Evolutionary conservation across 306 rosid species (phyloP), one percentile per base, ranked within the genome.

Genomic region (Sechiopsis laciniata): DNA sequence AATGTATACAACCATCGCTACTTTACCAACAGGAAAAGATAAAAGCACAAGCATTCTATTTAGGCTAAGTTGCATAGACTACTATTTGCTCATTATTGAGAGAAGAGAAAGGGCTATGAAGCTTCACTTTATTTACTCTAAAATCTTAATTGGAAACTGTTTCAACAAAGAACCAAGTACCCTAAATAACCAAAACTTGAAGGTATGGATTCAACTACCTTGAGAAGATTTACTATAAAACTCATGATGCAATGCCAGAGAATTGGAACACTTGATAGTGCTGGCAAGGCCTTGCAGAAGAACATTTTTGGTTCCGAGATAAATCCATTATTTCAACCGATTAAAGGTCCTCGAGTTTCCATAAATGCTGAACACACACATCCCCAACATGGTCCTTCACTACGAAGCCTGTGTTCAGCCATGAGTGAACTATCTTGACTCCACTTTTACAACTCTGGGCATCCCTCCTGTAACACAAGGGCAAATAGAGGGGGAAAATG

Each of bases 381-480:
- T 70, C 82, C 86, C 86, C 66, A 70, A 77, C 77, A 81, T 80
- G 79, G 79, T 78, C 79, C 21, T 84, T 77, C 79, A 77, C 80
- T 67, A 81, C 6, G 80, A 87, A 78, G 88, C 87, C 79, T 62
- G 65, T 84, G 88, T 83, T 82, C 93, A 93, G 98, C 88, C 88
- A 88, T 81, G 90, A 83, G 87, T 87, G 96, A 88, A 88, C 95
- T 56, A 90, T 87, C 91, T 86, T 76, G 85, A 84, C 86, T 81
- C 78, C 78, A 75, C 78, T 75, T 75, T 86, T 89, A 85, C 84
- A 76, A 80, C 90, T 84, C 70, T 80, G 61, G 68, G 95, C 97
- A 91, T 83, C 87, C 92, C 91, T 92, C 99, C 97, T 91, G 99
- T 94, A 94, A 87, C 99, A 95, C 97, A 95, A 95, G 97, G 93